phyloP scores from a whole-genome alignment of 805 yeast genomes.

The Peterozyma xylosa region DNA sequence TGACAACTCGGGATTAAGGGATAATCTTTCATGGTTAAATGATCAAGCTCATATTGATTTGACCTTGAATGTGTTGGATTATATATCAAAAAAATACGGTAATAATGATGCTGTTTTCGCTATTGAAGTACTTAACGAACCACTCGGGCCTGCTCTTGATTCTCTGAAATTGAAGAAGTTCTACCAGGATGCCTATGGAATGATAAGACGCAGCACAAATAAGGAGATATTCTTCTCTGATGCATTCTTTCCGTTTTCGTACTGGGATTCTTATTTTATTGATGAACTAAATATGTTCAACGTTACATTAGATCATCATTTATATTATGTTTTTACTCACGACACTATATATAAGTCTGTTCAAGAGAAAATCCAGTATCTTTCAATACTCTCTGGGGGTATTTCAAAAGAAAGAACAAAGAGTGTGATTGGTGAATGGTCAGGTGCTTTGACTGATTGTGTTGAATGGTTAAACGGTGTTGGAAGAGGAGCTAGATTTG shows the following conservation, averaged over 20 bases:
- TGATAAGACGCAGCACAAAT: conserved; percentile 28
- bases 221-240: conserved; percentile 55
- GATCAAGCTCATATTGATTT: conserved; percentile 32
- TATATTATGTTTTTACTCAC: conserved; percentile 85
- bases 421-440: conserved; percentile 63
- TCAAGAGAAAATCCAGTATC: too few relatives aligned
- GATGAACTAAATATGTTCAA: conserved; percentile 39
- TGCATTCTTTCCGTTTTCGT: conserved; percentile 49
- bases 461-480: conserved; percentile 66
- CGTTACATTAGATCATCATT: conserved; percentile 81
- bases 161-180: conserved; percentile 32
- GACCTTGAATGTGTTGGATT: conserved; percentile 41
- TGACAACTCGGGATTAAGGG: conserved; percentile 71
- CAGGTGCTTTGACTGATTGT: conserved; percentile 67
- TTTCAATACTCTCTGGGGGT: too few relatives aligned
- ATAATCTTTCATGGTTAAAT: conserved; percentile 32
- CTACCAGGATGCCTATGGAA: conserved; percentile 32
- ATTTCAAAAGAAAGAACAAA: conserved; percentile 37
- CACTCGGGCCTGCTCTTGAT: conserved; percentile 47
- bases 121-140: conserved; percentile 67
- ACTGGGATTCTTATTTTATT: conserved; percentile 42
- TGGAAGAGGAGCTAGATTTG: conserved; percentile 59
- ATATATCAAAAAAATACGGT: conserved; percentile 48
- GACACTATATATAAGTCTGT: too few relatives aligned
- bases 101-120: conserved; percentile 54